Percentiles rank a stretch among this genome's conserved stretches.
These are phyloP conservation scores for Euphorbia celastroides DNA, from an alignment of 441 rosid genomes.

Conservation along the genomic window DNA sequence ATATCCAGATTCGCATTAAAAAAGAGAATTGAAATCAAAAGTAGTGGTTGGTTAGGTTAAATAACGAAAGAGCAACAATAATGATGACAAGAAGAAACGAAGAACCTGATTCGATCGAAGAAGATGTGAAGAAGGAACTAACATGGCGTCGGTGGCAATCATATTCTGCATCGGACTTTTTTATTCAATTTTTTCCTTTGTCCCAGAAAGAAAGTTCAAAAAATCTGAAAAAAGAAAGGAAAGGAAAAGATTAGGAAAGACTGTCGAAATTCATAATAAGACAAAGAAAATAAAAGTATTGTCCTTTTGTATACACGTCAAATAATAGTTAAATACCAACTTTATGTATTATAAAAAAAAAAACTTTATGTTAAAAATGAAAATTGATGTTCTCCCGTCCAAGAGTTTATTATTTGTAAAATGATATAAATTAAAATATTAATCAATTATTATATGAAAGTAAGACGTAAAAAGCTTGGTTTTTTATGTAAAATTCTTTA, in stretches of 20 bases:
- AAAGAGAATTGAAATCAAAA: not conserved
- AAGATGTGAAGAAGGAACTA: not conserved
- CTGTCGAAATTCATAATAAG: conserved; percentile 15
- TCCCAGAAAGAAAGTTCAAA: not conserved
- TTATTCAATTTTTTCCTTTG: not conserved
- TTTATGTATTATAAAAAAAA: too few species aligned
- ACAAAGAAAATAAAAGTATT: not conserved
- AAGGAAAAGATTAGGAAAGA: conserved; percentile 7
- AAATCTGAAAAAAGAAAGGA: conserved; percentile 1
- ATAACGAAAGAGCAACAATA: not conserved
- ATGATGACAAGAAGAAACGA: not conserved
- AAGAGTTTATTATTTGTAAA: too few species aligned
- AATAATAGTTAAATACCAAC: not conserved
- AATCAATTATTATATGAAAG: too few species aligned
- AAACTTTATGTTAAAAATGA: too few species aligned
- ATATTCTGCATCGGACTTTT: conserved; percentile 11
- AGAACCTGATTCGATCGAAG: conserved; percentile 36
- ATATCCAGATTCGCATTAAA: conserved; percentile 13
- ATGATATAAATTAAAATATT: too few species aligned
- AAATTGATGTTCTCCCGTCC: too few species aligned
- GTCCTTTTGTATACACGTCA: conserved; percentile 8
- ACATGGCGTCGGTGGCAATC: conserved; percentile 29
- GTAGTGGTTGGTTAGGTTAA: too few species aligned
- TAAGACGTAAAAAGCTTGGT: too few species aligned
- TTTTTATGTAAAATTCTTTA: too few species aligned